These are phyloP conservation scores for Calonectria naviculata DNA, from an alignment of 2,329 filamentous ascomycete genomes.

Conservation along the genomic window DNA sequence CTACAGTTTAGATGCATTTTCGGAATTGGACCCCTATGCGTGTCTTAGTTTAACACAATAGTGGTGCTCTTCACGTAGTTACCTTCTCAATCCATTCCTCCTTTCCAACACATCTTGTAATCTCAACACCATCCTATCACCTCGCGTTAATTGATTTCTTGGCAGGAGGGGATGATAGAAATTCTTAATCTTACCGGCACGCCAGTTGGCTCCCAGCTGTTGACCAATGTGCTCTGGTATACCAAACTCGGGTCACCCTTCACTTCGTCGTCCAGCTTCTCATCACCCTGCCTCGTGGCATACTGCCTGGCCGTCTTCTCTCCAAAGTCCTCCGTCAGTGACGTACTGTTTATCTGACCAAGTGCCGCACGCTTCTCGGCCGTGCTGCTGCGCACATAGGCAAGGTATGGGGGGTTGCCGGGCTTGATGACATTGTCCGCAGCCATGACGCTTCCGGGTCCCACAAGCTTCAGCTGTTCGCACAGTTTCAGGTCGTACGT, in stretches of 20 bases:
- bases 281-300: constrained; percentile 65
- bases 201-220: constrained; percentile 77
- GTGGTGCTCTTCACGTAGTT: background rate
- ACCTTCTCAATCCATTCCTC: constrained; percentile 32
- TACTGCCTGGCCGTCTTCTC: constrained; percentile 61
- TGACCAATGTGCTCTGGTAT: constrained; percentile 72
- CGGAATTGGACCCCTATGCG: background rate
- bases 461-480: constrained; percentile 75
- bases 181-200: constrained; percentile 63
- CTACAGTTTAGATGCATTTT: background rate
- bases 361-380: constrained; percentile 62
- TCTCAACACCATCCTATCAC: constrained; percentile 72
- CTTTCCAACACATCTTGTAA: constrained; percentile 66
- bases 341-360: constrained; percentile 49
- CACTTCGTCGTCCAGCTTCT: constrained; percentile 43
- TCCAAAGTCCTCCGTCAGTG: constrained; percentile 47
- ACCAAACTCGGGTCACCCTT: constrained; percentile 72
- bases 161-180: background rate
- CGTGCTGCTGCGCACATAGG: constrained; percentile 75
- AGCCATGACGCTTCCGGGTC: constrained; percentile 69
- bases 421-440: constrained; percentile 80
- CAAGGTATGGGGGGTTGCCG: constrained; percentile 76
- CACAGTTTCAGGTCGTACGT: constrained; percentile 80
- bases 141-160: constrained; percentile 31
- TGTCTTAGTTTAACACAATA: background rate